Evolutionary conservation across 371 early-diverging fungal species (phyloP), one percentile per base, ranked within the genome.

Genomic region (Apophysomyces elegans): DNA sequence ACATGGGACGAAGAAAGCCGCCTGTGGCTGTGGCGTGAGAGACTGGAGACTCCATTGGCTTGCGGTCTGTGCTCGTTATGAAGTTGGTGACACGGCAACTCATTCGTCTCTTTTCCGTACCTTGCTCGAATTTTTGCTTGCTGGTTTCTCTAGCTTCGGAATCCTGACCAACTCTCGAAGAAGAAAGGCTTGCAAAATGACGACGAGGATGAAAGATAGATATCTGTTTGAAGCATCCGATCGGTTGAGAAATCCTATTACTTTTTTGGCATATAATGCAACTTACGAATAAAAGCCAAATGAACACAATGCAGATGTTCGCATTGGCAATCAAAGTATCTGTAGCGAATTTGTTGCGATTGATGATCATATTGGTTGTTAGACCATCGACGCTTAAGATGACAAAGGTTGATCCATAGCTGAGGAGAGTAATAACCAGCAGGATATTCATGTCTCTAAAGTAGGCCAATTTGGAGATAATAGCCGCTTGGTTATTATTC

Each of bases 381-480:
- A 83, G 58, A 37, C 75, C 78, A 59, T 85, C 85, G 32, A 70
- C 72, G 58, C 81, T 77, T 16, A 85, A 64, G 21, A 72, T 73
- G 4, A 73, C 56, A 21, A 83, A 66, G n/a, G 72, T 68, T 2
- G 61, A 21, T 5, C 76, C 74, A 32, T 70, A 77, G 7, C 71
- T 43, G 56, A 76, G 66, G 5, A 85, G 65, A 32, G 68, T 37
- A 6, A 61, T 13, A 0, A 79, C 78, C 18, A 83, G 54, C 16
- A 80, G 67, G 21, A 69, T 54, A 56, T 83, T 85, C 80, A 85
- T 80, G 26, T 83, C 80, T 59, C 74, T 81, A 58, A 85, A 85
- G 50, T 85, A 85, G 0, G 61, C 38, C 5, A 83, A 64, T 37
- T 82, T 83, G 13, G 71, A 71, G 7, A 71, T 67, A 13, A 83